Conservation (phyloP, 163 green algal genomes). For the Prototheca wickerhamii region DNA sequence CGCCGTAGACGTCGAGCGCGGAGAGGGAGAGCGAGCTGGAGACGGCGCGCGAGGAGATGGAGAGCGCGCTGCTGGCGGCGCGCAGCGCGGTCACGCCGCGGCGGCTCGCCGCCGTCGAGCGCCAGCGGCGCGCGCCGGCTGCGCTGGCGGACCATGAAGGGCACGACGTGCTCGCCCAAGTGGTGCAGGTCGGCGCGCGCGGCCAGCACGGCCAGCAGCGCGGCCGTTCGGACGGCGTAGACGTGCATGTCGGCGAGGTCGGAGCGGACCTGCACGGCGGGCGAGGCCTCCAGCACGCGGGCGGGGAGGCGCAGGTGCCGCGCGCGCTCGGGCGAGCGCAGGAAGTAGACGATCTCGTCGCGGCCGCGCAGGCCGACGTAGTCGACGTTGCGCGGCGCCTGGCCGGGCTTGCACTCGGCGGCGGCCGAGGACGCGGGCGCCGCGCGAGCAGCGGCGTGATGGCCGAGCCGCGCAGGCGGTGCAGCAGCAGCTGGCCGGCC, state of each 20-base stretch:
- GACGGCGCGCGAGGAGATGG: neutral
- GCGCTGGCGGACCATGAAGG: conserved; percentile 54
- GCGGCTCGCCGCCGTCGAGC: neutral
- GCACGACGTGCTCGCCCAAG: conserved; percentile 51
- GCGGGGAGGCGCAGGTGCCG: conserved; percentile 41
- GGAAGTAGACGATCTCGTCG: conserved; percentile 56
- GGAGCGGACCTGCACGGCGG: conserved; percentile 21
- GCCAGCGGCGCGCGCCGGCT: conserved; percentile 5
- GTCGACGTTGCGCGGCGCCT: conserved; percentile 60
- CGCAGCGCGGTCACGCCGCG: neutral
- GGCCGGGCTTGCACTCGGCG: conserved; percentile 40
- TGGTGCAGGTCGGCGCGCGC: conserved; percentile 37
- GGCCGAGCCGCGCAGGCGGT: conserved; percentile 26
- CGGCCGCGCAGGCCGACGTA: conserved; percentile 45
- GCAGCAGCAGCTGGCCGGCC: conserved; percentile 32
- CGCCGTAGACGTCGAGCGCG: conserved; percentile 1
- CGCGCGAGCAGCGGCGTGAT: conserved; percentile 34
- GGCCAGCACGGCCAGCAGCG: conserved; percentile 29
- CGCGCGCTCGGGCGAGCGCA: conserved; percentile 41
- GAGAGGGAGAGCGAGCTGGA: neutral
- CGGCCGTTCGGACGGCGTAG: conserved; percentile 32
- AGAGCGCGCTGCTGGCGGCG: neutral
- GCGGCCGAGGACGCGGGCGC: conserved; percentile 19
- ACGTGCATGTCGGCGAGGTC: conserved; percentile 47
- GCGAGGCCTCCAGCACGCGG: conserved; percentile 10